Conservation (phyloP, 768 basidiomycete genomes). For the Boletus tomentosulus region DNA sequence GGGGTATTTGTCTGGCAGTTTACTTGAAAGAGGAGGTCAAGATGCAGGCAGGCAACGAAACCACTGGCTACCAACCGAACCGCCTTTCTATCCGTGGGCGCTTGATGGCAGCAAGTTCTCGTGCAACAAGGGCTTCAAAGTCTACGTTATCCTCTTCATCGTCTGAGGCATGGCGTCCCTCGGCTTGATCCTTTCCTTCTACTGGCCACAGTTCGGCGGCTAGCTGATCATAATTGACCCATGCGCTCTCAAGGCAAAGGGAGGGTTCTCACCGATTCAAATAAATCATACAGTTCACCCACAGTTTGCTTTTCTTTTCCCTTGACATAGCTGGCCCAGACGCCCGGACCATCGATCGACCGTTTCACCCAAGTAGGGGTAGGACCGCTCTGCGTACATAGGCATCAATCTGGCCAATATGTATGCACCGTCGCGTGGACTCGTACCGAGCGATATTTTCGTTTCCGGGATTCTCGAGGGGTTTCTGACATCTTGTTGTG, state of each 20-base stretch:
- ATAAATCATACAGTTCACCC: slow-evolving; percentile 73
- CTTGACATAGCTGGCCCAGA: slow-evolving; percentile 85
- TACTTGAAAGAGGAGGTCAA: slow-evolving; percentile 35
- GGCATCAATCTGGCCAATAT: slow-evolving; percentile 1
- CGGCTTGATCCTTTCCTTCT: slow-evolving; percentile 23
- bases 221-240: slow-evolving; percentile 42
- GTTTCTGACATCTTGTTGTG: slow-evolving; percentile 12
- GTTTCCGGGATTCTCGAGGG: slow-evolving; percentile 32
- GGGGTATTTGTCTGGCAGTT: slow-evolving; percentile 78
- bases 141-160: slow-evolving; percentile 42
- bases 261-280: slow-evolving; percentile 59
- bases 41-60: not conserved
- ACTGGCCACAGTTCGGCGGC: slow-evolving; percentile 69
- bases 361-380: slow-evolving; percentile 63
- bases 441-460: slow-evolving; percentile 51
- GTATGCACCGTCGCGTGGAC: not conserved
- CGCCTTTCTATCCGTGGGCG: slow-evolving; percentile 56
- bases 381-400: slow-evolving; percentile 47
- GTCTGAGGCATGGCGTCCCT: slow-evolving; percentile 29
- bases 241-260: slow-evolving; percentile 1
- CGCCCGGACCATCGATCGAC: slow-evolving; percentile 71
- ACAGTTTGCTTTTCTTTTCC: slow-evolving; percentile 79
- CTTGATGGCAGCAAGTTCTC: slow-evolving; percentile 69
- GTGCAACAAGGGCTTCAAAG: slow-evolving; percentile 67
- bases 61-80: slow-evolving; percentile 48